Base-by-base conservation (phyloP, 2,329 filamentous ascomycete species). In the Anisogramma anomala region DNA sequence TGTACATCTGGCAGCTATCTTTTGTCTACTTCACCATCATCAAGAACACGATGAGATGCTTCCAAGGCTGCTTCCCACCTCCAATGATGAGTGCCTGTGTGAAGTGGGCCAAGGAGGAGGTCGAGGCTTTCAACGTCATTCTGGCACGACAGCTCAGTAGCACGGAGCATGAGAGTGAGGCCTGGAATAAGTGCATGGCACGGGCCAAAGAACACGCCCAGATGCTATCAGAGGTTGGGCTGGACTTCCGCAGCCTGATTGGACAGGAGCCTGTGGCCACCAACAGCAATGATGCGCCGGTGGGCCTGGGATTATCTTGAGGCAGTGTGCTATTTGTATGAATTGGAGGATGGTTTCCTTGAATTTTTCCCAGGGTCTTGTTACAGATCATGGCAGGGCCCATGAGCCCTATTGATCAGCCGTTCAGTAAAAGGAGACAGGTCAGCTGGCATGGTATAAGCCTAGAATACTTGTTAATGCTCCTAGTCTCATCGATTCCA, bases 1-100 rank as follows among this genome's bases (percentile, higher is more conserved):
- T 87, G 10, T 96, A 96, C 62, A 91, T 96, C 52, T 94, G 88
- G 71, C 85, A 94, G 57, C 71, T 96, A 34, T 91, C 89, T 2
- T 95, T 87, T 61, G 87, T 94, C 43, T 95, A 94, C 61, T 98
- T 98, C 63, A 87, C 80, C 40, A 74, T 94, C 49, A 89, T 98
- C 57, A 80, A 85, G 52, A 95, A 96, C 62, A 96, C 91, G 0
- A 83, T 96, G 46, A 74, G 76, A 54, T 88, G 84, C 55, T 95
- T 91, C 61, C 86, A 94, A 56, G 67, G 69, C 39, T 94, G 86
- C 58, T 96, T 96, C 57, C 81, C 87, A 9, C 73, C 84, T 19
- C 70, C 79, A 11, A 85, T 91, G 67, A 93, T 91, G 73, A 94
- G 86, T 54, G 87, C 88, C 0, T 94, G 87, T 53, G 89, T 98